These are phyloP conservation scores for Pseudognaphalium luteoalbum DNA, from an alignment of 129 eudicot genomes.

Conservation along the genomic window DNA sequence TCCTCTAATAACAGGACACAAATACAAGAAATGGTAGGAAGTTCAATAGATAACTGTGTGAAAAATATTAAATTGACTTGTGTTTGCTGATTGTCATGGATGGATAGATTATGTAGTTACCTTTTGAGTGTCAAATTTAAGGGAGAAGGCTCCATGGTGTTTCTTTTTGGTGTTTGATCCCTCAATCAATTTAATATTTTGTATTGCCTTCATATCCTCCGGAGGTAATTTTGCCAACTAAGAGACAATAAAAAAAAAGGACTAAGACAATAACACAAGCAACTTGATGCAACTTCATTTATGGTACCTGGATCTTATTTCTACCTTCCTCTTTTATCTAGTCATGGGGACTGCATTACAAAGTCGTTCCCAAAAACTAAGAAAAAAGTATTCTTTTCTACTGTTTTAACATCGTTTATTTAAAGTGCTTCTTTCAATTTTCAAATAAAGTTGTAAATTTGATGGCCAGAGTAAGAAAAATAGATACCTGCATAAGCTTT, in stretches of 20 bases:
- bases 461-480: slow-evolving; percentile 11
- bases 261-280: background rate
- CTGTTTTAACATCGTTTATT: background rate
- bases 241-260: slow-evolving; percentile 3
- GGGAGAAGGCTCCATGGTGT: slow-evolving; percentile 73
- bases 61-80: background rate
- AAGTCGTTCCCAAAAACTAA: background rate
- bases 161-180: slow-evolving; percentile 55
- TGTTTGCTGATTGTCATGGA: background rate
- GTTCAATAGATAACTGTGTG: slow-evolving; percentile 3
- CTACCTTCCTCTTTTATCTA: background rate
- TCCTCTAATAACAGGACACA: slow-evolving; percentile 45
- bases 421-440: slow-evolving; percentile 5
- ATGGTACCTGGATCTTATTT: too few relatives aligned
- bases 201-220: slow-evolving; percentile 66
- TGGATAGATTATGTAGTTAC: slow-evolving; percentile 33
- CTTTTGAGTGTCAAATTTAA: slow-evolving; percentile 77
- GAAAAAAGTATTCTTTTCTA: background rate
- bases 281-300: slow-evolving; percentile 2
- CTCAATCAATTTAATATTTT: slow-evolving; percentile 69
- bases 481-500: slow-evolving; percentile 92
- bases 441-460: background rate
- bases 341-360: background rate
- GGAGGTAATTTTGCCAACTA: slow-evolving; percentile 82
- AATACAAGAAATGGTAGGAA: slow-evolving; percentile 21